These are phyloP conservation scores for Neonectria faginata DNA, from an alignment of 2,329 filamentous ascomycete genomes.

Conservation along the genomic window DNA sequence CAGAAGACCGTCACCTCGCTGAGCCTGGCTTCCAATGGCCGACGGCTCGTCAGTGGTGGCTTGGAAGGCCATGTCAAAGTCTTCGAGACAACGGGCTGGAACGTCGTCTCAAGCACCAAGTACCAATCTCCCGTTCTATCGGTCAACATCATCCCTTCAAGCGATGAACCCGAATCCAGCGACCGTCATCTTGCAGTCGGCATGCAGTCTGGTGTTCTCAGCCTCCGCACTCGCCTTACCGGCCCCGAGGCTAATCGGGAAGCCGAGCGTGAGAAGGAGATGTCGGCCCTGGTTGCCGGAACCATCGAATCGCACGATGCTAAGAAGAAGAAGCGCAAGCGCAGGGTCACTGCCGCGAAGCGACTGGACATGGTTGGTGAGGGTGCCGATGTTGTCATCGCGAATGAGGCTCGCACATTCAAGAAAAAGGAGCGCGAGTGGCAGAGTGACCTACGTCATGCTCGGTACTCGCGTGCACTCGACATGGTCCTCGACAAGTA, in stretches of 20 bases:
- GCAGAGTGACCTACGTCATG: constrained; percentile 85
- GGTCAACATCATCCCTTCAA: constrained; percentile 74
- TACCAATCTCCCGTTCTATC: constrained; percentile 93
- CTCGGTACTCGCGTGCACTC: constrained; percentile 80
- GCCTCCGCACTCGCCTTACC: constrained; percentile 87
- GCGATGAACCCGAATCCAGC: constrained; percentile 62
- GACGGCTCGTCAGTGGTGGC: constrained; percentile 85
- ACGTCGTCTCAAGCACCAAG: constrained; percentile 93
- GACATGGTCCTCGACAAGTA: constrained; percentile 77
- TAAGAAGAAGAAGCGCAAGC: constrained; percentile 76
- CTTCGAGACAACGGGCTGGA: constrained; percentile 94
- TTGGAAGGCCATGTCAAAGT: constrained; percentile 97
- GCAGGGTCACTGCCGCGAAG: constrained; percentile 57
- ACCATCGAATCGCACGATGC: constrained; percentile 83
- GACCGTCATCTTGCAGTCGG: constrained; percentile 96
- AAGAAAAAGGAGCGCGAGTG: constrained; percentile 76
- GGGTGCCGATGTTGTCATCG: constrained; percentile 88
- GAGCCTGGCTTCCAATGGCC: constrained; percentile 82
- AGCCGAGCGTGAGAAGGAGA: constrained; percentile 82
- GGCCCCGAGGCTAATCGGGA: constrained; percentile 83
- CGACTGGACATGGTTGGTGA: constrained; percentile 86
- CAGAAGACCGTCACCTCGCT: constrained; percentile 97
- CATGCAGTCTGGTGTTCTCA: constrained; percentile 93
- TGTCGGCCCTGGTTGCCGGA: constrained; percentile 83
- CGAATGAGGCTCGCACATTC: constrained; percentile 68